A percentile compares a stretch with the other conserved stretches of the same genome.
These are phyloP conservation scores for Raffaelea ambrosiae DNA, from an alignment of 2,329 filamentous ascomycete genomes.

Conservation along the genomic window DNA sequence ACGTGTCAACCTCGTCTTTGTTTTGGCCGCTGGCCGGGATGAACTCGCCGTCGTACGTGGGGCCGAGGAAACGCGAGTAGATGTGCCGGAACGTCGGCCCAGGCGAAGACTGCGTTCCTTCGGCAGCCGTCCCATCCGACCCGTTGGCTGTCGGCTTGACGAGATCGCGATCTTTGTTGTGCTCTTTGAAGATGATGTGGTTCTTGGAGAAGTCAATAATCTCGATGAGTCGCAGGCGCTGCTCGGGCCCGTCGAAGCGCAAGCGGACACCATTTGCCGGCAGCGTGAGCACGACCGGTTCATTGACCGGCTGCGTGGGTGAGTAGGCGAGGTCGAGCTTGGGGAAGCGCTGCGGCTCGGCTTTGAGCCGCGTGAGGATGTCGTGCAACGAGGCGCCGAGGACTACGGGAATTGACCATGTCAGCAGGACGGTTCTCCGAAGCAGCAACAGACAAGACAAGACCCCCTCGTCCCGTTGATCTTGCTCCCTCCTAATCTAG, in stretches of 20 bases:
- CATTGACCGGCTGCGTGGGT: conserved; percentile 60
- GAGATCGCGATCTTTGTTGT: conserved; percentile 59
- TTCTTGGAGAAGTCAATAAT: conserved; percentile 83
- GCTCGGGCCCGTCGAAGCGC: conserved; percentile 88
- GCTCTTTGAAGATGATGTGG: conserved; percentile 69
- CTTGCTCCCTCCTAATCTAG: not conserved
- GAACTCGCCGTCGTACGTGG: conserved; percentile 91
- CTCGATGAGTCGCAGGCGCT: conserved; percentile 84
- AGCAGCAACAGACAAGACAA: conserved; percentile 7
- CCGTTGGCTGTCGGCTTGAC: conserved; percentile 46
- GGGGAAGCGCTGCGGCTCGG: conserved; percentile 74
- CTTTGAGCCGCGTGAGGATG: conserved; percentile 77
- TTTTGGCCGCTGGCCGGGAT: conserved; percentile 46
- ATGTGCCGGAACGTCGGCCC: conserved; percentile 82
- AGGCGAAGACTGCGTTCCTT: not conserved
- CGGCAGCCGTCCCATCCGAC: conserved; percentile 6
- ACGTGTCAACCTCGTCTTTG: conserved; percentile 56
- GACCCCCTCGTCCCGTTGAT: conserved; percentile 2
- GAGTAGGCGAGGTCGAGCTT: conserved; percentile 79
- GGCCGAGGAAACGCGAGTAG: conserved; percentile 87
- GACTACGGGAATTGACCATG: too few species aligned
- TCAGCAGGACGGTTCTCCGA: conserved; percentile 1
- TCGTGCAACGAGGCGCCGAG: conserved; percentile 90
- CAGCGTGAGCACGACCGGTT: conserved; percentile 67
- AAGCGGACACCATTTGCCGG: conserved; percentile 81